These are phyloP conservation scores for Exophiala phaeomuriformis DNA, from an alignment of 2,329 filamentous ascomycete species.

Conservation along the genomic window DNA sequence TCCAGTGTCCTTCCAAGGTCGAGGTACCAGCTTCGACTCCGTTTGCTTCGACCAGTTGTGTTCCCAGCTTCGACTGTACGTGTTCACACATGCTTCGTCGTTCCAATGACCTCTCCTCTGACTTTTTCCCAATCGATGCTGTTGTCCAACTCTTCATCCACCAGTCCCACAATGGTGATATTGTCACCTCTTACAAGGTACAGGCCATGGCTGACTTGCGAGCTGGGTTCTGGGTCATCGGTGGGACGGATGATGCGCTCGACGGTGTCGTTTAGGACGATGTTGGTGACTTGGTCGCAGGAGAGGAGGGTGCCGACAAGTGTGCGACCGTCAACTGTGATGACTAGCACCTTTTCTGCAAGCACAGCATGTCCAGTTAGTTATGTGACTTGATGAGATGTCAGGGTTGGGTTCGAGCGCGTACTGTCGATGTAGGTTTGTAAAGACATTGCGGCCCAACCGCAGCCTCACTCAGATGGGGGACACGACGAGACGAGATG, in stretches of 20 bases:
- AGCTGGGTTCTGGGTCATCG: conserved; percentile 74
- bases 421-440: conserved; percentile 43
- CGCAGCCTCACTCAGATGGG: neutral
- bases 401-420: neutral
- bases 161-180: conserved; percentile 78
- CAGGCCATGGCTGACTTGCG: conserved; percentile 73
- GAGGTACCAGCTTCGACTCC: no score
- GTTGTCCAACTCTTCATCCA: conserved; percentile 81
- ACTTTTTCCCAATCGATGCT: conserved; percentile 93
- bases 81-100: conserved; percentile 26
- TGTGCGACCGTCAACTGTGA: conserved; percentile 87
- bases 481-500: no score
- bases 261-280: conserved; percentile 74
- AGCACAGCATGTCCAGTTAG: neutral
- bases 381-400: neutral
- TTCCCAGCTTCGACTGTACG: no score
- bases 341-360: conserved; percentile 80
- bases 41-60: neutral
- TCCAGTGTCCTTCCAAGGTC: no score
- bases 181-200: conserved; percentile 94
- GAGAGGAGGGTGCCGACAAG: conserved; percentile 74
- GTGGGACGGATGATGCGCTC: conserved; percentile 84
- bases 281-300: conserved; percentile 85
- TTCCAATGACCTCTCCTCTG: conserved; percentile 26
- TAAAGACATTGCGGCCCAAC: conserved; percentile 43